Base-by-base conservation (phyloP, 2,329 filamentous ascomycete genomes). In the Epichloe aotearoae region DNA sequence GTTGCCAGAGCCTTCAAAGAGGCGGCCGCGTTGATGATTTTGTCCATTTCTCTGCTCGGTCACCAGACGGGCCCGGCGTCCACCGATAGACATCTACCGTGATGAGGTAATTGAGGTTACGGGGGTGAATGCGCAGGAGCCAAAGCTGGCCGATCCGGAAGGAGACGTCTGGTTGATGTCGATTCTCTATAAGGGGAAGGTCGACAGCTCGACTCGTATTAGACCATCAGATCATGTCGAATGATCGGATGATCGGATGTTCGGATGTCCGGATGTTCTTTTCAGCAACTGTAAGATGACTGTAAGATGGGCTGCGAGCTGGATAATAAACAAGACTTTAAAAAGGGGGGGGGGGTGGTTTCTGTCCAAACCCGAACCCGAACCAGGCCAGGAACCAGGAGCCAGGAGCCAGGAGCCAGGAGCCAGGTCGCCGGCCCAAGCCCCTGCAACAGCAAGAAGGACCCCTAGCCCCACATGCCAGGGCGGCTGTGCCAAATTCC, bases 1-100 rank as follows among this genome's bases (percentile, higher is more conserved):
- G 55, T 50, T 38, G 54, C 49, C 47, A 60, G 42, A 10, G 55
- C 56, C 44, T 61, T 51, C 33, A 53, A n/a, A n/a, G 49, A 50
- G 40, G 51, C 44, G 23, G 47, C 33, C 20, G 46, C 38, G 17
- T 49, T 12, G 20, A 30, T 46, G n/a, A 54, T 23, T 26, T 39
- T 23, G 15, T 47, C 53, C 55, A 56, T 56, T 8, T 41, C 36
- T 20, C 17, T 33, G 23, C 34, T 19, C 6, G 12, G 38, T 20
- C 3, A 10, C 8, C 26, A 30, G 26, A 30, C 34, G 11, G 23
- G 26, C 42, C 26, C 12, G 20, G 26, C 42, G 23, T 17, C 23
- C 23, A 44, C 42, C 26, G 6, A 30, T 44, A 30, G 26, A 30
- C 26, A 30, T 30, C 26, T 10, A 30, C 4, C 8, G 26, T 30